phyloP scores from a whole-genome alignment of 129 eudicot genomes.

The Flaveria ramosissima region DNA sequence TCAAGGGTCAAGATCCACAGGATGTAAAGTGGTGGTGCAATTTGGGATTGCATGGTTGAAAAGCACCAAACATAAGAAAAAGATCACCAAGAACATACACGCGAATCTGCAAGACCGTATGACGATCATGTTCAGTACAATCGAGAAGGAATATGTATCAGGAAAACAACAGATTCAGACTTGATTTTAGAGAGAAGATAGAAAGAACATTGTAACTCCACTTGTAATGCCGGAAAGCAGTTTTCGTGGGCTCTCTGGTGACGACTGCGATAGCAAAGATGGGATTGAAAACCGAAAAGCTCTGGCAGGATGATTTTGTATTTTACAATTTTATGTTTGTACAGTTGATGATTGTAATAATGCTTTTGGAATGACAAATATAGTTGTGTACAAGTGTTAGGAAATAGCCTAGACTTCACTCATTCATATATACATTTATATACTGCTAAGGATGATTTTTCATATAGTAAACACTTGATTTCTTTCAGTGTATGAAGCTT shows the following conservation, averaged over 20 bases:
- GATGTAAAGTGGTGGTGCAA: conserved; percentile 73
- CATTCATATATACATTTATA: conserved; percentile 14
- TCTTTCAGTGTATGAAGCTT: background rate
- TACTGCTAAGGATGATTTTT: background rate
- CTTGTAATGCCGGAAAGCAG: background rate
- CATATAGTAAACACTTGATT: background rate
- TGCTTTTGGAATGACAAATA: conserved; percentile 8
- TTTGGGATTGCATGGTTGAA: conserved; percentile 91
- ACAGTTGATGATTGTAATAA: conserved; percentile 30
- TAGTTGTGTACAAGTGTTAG: conserved; percentile 39
- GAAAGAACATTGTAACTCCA: background rate
- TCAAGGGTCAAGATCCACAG: conserved; percentile 57
- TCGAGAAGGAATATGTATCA: conserved; percentile 79
- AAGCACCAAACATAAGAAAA: conserved; percentile 75
- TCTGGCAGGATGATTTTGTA: conserved; percentile 19
- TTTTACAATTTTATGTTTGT: conserved; percentile 3
- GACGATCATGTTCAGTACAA: conserved; percentile 68
- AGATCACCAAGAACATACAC: conserved; percentile 71
- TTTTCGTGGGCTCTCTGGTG: conserved; percentile 1
- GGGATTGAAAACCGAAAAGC: background rate
- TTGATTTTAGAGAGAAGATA: background rate
- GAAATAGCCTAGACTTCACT: conserved; percentile 28
- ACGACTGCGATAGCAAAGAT: background rate
- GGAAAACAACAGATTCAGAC: conserved; percentile 34
- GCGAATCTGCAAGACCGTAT: conserved; percentile 80